A percentile compares a stretch with the other conserved stretches of the same genome.
These are phyloP conservation scores for Gyrodon lividus DNA, from an alignment of 768 basidiomycete species.

Conservation along the genomic window DNA sequence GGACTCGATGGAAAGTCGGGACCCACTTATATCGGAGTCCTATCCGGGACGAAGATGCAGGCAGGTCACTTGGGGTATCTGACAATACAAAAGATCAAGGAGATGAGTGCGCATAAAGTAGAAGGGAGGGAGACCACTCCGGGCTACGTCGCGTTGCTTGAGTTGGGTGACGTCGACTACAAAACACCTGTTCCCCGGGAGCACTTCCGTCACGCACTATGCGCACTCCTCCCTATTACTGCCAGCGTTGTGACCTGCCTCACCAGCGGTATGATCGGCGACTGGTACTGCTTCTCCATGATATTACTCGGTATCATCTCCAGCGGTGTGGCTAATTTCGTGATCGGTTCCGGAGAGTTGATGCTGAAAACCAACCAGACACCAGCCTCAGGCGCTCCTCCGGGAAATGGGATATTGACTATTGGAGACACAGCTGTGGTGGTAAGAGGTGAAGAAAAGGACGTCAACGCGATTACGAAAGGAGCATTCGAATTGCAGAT, in stretches of 20 bases:
- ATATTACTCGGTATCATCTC: constrained; percentile 33
- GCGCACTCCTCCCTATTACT: constrained; percentile 25
- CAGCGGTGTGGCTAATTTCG: constrained; percentile 25
- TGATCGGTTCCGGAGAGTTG: constrained; percentile 27
- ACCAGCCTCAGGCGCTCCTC: constrained; percentile 19
- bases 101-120: background rate
- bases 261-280: constrained; percentile 22
- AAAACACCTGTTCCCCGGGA: constrained; percentile 1
- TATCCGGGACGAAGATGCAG: constrained; percentile 28
- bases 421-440: constrained; percentile 22
- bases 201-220: background rate
- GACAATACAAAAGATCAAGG: constrained; percentile 18
- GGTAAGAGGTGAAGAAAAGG: constrained; percentile 27
- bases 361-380: constrained; percentile 6
- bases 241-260: constrained; percentile 22
- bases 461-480: constrained; percentile 29
- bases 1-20: constrained; percentile 25
- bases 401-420: constrained; percentile 28
- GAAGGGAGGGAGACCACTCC: constrained; percentile 17
- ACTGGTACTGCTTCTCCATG: constrained; percentile 32
- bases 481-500: constrained; percentile 25
- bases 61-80: constrained; percentile 32
- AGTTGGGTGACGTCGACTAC: constrained; percentile 9
- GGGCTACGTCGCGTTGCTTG: constrained; percentile 17
- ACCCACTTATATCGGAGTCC: constrained; percentile 23